Percentiles rank a stretch among this genome's conserved stretches.
Evolutionary conservation across 306 rosid genomes (phyloP).

Genomic region (Acacia crassicarpa): DNA sequence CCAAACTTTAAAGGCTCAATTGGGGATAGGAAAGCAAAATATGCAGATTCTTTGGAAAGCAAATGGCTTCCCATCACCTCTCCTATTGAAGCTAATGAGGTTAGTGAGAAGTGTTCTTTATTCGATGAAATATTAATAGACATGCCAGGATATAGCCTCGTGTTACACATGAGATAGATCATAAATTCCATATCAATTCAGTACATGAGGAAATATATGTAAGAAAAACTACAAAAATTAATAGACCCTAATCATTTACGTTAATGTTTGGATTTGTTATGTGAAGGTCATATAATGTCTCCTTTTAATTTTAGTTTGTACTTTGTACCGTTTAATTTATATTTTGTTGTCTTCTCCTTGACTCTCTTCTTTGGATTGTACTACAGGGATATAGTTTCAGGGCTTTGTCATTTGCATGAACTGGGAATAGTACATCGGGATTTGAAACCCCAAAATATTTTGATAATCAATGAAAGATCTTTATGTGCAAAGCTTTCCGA

Average conservation of each 20-base stretch:
- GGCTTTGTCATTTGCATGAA: slow-evolving; percentile 87
- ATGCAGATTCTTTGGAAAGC: slow-evolving; percentile 51
- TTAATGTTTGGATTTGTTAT: neutral
- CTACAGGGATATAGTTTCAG: slow-evolving; percentile 72
- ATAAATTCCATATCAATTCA: too few relatives aligned
- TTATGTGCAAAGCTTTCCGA: slow-evolving; percentile 86
- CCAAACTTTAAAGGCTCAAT: slow-evolving; percentile 36
- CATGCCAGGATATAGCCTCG: neutral
- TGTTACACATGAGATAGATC: too few relatives aligned
- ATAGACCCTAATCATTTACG: neutral
- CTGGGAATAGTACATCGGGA: slow-evolving; percentile 89
- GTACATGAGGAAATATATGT: too few relatives aligned
- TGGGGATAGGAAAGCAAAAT: slow-evolving; percentile 39
- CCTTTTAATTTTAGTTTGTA: slow-evolving; percentile 22
- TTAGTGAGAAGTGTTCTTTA: slow-evolving; percentile 24
- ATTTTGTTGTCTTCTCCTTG: neutral
- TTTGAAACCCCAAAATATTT: slow-evolving; percentile 92
- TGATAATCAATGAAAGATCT: slow-evolving; percentile 60
- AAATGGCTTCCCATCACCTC: slow-evolving; percentile 56
- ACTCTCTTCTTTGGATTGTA: slow-evolving; percentile 13
- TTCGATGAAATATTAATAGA: too few relatives aligned
- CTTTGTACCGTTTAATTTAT: neutral
- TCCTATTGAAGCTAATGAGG: slow-evolving; percentile 76
- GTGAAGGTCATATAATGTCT: slow-evolving; percentile 11
- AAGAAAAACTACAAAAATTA: neutral